A percentile compares a stretch with the other conserved stretches of the same genome.
These are phyloP conservation scores for Camellia japonica DNA, from an alignment of 148 eudicot species.

Conservation along the genomic window DNA sequence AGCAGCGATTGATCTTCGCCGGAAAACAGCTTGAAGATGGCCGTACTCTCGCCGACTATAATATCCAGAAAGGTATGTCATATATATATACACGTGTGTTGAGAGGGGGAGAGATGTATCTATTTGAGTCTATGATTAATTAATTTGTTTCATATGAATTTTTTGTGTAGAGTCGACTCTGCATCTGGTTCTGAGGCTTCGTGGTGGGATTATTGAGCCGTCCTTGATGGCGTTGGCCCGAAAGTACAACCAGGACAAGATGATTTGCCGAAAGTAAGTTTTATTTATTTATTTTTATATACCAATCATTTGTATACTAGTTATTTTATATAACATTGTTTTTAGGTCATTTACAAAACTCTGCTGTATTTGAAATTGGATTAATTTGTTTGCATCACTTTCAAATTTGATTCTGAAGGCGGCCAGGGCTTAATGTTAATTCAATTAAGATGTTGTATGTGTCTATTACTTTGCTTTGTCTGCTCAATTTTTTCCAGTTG, in stretches of 20 bases:
- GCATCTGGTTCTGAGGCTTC: constrained; percentile 33
- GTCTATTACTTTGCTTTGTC: background rate
- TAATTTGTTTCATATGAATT: background rate
- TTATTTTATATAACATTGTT: background rate
- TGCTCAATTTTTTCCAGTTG: background rate
- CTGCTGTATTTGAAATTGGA: background rate
- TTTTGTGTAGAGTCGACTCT: constrained; percentile 22
- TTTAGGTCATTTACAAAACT: background rate
- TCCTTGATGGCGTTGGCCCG: constrained; percentile 31
- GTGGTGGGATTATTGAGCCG: constrained; percentile 32
- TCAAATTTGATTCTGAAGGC: background rate
- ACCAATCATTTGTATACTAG: background rate
- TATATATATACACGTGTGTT: background rate
- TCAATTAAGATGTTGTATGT: background rate
- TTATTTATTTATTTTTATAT: too few species aligned
- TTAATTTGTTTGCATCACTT: background rate
- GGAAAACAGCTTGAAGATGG: constrained; percentile 32
- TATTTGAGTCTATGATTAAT: background rate
- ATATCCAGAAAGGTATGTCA: constrained; percentile 24
- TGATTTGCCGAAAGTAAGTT: constrained; percentile 32
- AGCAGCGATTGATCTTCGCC: constrained; percentile 27
- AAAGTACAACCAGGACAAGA: constrained; percentile 30
- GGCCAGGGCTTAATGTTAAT: background rate
- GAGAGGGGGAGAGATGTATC: too few species aligned
- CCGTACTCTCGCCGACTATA: constrained; percentile 30